Conservation (phyloP, 1,139 yeast species). For the Debaryomyces psychrophilus region DNA sequence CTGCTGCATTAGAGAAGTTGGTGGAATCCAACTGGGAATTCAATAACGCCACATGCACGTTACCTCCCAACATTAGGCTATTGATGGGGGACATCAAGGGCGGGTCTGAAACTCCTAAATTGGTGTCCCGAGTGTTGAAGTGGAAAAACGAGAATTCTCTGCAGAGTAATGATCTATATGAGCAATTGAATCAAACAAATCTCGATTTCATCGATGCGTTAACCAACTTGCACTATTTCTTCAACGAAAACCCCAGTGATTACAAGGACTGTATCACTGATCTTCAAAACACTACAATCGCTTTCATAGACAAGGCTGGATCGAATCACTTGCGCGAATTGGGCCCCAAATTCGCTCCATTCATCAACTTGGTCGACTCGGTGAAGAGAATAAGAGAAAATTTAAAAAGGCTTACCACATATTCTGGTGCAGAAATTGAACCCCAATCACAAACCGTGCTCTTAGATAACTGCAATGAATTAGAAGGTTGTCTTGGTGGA, state of each 20-base stretch:
- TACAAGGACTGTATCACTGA: slow-evolving; percentile 19
- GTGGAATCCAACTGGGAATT: slow-evolving; percentile 65
- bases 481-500: slow-evolving; percentile 85
- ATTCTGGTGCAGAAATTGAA: slow-evolving; percentile 85
- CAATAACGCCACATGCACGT: slow-evolving; percentile 50
- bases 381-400: slow-evolving; percentile 54
- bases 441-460: slow-evolving; percentile 75
- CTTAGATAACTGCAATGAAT: slow-evolving; percentile 57
- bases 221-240: slow-evolving; percentile 37
- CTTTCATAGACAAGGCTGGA: slow-evolving; percentile 1
- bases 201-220: slow-evolving; percentile 55
- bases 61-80: slow-evolving; percentile 70
- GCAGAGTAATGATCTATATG: slow-evolving; percentile 56
- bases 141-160: slow-evolving; percentile 67
- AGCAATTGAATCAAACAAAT: slow-evolving; percentile 60
- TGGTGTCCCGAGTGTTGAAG: slow-evolving; percentile 71
- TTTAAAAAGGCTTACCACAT: slow-evolving; percentile 60
- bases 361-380: slow-evolving; percentile 33
- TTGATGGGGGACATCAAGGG: slow-evolving; percentile 93
- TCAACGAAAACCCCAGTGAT: slow-evolving; percentile 24
- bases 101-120: slow-evolving; percentile 92
- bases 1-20: slow-evolving; percentile 31
- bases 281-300: slow-evolving; percentile 9
- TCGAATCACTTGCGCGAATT: background rate
- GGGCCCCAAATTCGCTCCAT: slow-evolving; percentile 15